Evolutionary conservation across 164 flowering plant species (phyloP), one percentile per base, ranked within the genome.

Genomic region (Magnolia changhungtana): DNA sequence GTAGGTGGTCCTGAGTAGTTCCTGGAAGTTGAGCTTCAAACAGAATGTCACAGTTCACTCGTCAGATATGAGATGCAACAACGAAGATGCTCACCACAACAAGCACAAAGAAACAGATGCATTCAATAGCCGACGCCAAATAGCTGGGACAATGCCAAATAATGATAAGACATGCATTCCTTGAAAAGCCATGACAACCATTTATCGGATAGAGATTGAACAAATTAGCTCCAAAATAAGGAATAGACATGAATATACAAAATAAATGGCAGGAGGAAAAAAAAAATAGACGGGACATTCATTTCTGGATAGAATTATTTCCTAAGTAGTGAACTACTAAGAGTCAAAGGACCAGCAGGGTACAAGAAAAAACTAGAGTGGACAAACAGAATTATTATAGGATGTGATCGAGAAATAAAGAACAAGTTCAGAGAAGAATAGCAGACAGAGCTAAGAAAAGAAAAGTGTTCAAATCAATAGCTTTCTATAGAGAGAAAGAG

Each of bases 1-100:
- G 98, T 64, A 96, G 75, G 82, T 96, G 98, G 78, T 96, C 99
- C 82, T 96, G 98, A 70, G 93, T 92, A 4, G 98, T 93, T 76
- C 99, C 99, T 19, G 92, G 94, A 76, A 94, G 88, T 94, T 92
- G 96, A 78, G 98, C 99, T 96, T 78, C 88, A 91, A 79, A 81
- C 16, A 72, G 20, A 77, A 79, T 19, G 65, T 55, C 19, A 76
- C 7, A 63, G 61, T 10, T 77, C 61, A 76, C 80, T 29, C 84
- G 73, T 45, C 74, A 78, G 21, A 73, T 50, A 29, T 55, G 7
- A 69, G 13, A 63, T 19, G 8, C n/a, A 65, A 45, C 7, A 29
- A 24, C 50, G 55, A 74, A 51, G 3, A 69, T 50, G 20, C 14
- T 49, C 55, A 4, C 45, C 31, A n/a, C 10, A 13, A 24, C 45